Conservation (phyloP, 768 basidiomycete genomes). For the Pleurotus sapidus region DNA sequence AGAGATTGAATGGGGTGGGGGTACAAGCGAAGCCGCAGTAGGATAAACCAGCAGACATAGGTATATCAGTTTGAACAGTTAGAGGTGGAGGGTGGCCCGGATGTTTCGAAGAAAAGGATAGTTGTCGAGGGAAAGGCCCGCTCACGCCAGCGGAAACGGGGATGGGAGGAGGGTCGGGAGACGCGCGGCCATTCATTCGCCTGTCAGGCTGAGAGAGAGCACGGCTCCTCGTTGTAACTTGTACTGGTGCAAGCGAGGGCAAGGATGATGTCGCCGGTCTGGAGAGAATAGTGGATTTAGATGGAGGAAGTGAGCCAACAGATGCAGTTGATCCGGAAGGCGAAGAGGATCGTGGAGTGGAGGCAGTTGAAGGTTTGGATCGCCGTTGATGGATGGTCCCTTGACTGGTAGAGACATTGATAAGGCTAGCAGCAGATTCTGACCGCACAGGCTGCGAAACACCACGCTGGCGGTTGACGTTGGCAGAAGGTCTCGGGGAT, state of each 20-base stretch:
- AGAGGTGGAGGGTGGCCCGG: conserved; percentile 46
- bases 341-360: conserved; percentile 60
- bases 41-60: conserved; percentile 26
- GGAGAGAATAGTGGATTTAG: conserved; percentile 14
- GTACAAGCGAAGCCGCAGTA: conserved; percentile 35
- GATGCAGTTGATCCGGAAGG: conserved; percentile 47
- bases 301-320: conserved; percentile 31
- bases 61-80: conserved; percentile 48
- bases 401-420: conserved; percentile 56
- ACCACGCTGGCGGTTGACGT: conserved; percentile 53
- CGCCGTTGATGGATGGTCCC: conserved; percentile 72
- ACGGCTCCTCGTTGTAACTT: conserved; percentile 40
- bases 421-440: conserved; percentile 33
- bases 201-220: conserved; percentile 80
- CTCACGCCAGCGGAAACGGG: conserved; percentile 36
- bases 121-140: conserved; percentile 47
- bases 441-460: conserved; percentile 46
- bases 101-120: conserved; percentile 61
- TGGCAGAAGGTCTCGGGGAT: conserved; percentile 47
- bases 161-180: conserved; percentile 55
- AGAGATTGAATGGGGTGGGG: conserved; percentile 43
- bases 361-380: conserved; percentile 42
- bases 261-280: conserved; percentile 36
- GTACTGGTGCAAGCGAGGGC: conserved; percentile 33
- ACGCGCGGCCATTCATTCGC: conserved; percentile 49